Evolutionary conservation across 768 basidiomycete species (phyloP).

Genomic region (Hericium alpestre): DNA sequence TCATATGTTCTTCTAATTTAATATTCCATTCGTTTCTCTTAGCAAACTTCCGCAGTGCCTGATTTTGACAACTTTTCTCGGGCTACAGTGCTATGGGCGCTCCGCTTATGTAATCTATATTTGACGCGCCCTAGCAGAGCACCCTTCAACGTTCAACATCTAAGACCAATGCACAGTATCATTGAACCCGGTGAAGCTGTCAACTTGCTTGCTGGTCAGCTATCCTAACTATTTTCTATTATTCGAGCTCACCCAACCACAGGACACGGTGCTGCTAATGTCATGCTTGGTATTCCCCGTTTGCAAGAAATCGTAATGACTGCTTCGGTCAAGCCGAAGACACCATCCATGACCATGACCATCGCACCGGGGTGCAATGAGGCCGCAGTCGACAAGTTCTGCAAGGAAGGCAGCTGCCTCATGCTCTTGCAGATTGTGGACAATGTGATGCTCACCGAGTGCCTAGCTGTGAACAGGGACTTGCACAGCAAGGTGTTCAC

Average conservation of each 20-base stretch:
- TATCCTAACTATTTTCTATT: too few relatives aligned
- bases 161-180: slow-evolving; percentile 81
- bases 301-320: slow-evolving; percentile 99
- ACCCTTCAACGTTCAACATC: too few relatives aligned
- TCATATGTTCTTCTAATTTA: too few relatives aligned
- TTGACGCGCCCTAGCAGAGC: too few relatives aligned
- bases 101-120: too few relatives aligned
- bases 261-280: slow-evolving; percentile 99
- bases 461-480: slow-evolving; percentile 54
- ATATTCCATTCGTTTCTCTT: too few relatives aligned
- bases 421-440: slow-evolving; percentile 85
- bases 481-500: slow-evolving; percentile 72
- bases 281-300: slow-evolving; percentile 97
- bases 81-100: too few relatives aligned
- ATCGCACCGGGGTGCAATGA: slow-evolving; percentile 42
- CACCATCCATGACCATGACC: slow-evolving; percentile 90
- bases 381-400: slow-evolving; percentile 62
- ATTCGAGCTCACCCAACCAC: background rate
- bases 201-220: slow-evolving; percentile 87
- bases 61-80: too few relatives aligned
- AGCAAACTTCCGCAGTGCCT: too few relatives aligned
- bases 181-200: slow-evolving; percentile 99
- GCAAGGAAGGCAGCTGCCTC: slow-evolving; percentile 79
- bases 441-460: slow-evolving; percentile 70
- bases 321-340: slow-evolving; percentile 89